Evolutionary conservation across 495 filamentous ascomycete genomes (phyloP), one percentile per base, ranked within the genome.

Genomic region (Penicillium tannophilum): DNA sequence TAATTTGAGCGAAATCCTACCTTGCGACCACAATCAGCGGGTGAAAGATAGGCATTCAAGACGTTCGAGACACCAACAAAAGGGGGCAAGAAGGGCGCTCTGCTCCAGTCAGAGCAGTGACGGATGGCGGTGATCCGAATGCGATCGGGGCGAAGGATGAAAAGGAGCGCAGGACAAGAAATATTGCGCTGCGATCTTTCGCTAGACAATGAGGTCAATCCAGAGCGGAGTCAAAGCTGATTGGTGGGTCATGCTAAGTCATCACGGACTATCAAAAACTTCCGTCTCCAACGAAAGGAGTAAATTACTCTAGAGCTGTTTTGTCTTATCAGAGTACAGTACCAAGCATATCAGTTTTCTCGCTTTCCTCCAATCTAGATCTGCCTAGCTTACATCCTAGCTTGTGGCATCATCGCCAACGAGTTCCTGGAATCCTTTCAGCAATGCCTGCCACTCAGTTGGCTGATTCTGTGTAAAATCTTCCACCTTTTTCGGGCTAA

Each of bases 401-500:
- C 62, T 47, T 35, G 39, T 17, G 16, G 16, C 14, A 41, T 41
- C 39, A 41, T 86, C 84, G 11, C 78, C 79, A 57, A 80, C 78
- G 31, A 79, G 46, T 14, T 57, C 47, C 61, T 73, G 81, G 60
- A 88, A 87, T 7, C 67, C 67, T 11, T 52, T 54, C 43, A 84
- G 47, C 36, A 78, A 66, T 44, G 65, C 42, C 41, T 74, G 63
- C 86, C 85, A 88, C 19, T 65, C 56, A 6, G 67, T 69, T 31
- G 64, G 72, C 10, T 79, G 70, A 17, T 64, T 72, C 60, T 70
- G 70, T 20, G 74, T 74, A 62, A 83, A 85, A 50, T 58, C 60
- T 56, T 77, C 73, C 36, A 90, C 73, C 39, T 62, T 72, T 54
- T 73, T 71, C n/a, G 82, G 60, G 4, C 79, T 82, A 43, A 79